phyloP scores from a whole-genome alignment of 139 green algal species.

The Chlamydomonas sp. region DNA sequence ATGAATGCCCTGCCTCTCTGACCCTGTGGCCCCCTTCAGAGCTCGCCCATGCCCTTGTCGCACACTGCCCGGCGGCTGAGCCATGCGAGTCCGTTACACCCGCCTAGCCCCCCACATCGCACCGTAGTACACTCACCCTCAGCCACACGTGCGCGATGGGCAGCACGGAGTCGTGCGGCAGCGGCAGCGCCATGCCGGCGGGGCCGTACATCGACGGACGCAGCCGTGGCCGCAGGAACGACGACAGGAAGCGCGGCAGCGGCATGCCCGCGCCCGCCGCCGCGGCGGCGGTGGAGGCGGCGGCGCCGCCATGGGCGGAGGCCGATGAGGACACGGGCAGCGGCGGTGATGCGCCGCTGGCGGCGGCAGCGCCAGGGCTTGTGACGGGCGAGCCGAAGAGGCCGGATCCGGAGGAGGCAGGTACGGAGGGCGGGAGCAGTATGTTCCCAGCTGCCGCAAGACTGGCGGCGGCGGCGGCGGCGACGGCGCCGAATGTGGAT shows the following conservation, averaged over 20 bases:
- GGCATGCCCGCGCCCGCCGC: background rate
- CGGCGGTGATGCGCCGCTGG: background rate
- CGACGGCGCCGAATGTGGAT: too few species aligned
- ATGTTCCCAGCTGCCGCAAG: too few species aligned
- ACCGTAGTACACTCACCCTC: background rate
- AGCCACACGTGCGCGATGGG: conserved; percentile 28
- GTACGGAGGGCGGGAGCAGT: too few species aligned
- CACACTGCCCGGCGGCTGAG: background rate
- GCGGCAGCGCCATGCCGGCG: background rate
- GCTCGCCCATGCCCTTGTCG: too few species aligned
- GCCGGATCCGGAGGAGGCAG: too few species aligned
- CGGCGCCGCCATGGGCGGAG: background rate
- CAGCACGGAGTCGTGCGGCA: conserved; percentile 8
- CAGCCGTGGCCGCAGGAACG: conserved; percentile 24
- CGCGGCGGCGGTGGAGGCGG: background rate
- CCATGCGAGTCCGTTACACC: background rate
- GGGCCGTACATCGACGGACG: conserved; percentile 14
- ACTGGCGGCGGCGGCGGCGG: too few species aligned
- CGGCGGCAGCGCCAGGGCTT: background rate
- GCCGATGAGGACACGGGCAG: conserved; percentile 16
- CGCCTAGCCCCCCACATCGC: background rate
- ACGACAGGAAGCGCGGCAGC: conserved; percentile 16
- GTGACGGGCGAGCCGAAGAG: background rate
- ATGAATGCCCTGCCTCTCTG: too few species aligned
- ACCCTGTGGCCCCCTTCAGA: too few species aligned